Percentiles rank a stretch among this genome's conserved stretches.
These are phyloP conservation scores for Colletotrichum gigasporum DNA, from an alignment of 2,329 filamentous ascomycete genomes.

Conservation along the genomic window DNA sequence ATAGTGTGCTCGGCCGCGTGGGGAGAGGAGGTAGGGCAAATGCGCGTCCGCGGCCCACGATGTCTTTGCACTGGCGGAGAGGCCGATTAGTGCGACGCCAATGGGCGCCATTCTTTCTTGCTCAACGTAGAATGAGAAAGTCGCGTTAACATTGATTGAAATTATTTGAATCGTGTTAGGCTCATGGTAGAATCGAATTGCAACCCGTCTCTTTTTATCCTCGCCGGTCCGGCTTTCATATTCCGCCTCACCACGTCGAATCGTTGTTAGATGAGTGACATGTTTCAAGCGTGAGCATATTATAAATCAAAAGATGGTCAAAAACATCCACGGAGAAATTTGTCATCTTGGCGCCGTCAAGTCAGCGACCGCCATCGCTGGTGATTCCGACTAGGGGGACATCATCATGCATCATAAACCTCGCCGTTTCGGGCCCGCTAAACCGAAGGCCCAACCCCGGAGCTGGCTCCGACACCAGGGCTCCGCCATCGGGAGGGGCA, in stretches of 20 bases:
- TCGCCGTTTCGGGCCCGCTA: background rate
- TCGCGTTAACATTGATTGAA: background rate
- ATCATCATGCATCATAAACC: background rate
- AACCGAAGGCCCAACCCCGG: background rate
- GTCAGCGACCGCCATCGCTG: no score
- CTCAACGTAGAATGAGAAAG: no score
- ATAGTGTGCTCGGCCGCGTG: constrained; percentile 52
- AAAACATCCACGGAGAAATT: no score
- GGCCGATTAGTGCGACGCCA: constrained; percentile 64
- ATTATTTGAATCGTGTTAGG: no score
- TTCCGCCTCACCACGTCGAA: background rate
- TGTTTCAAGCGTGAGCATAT: no score
- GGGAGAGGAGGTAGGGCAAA: constrained; percentile 66
- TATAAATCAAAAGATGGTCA: background rate
- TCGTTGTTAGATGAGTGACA: background rate
- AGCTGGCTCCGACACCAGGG: background rate
- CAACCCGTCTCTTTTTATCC: background rate
- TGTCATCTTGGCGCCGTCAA: background rate
- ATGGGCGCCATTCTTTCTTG: constrained; percentile 44
- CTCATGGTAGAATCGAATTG: background rate
- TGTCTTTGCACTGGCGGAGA: constrained; percentile 60
- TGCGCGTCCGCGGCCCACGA: constrained; percentile 67
- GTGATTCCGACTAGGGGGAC: background rate
- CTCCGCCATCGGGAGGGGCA: background rate
- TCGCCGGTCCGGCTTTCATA: background rate